Conservation (phyloP, 139 green algal genomes). For the Ulvella scutata region DNA sequence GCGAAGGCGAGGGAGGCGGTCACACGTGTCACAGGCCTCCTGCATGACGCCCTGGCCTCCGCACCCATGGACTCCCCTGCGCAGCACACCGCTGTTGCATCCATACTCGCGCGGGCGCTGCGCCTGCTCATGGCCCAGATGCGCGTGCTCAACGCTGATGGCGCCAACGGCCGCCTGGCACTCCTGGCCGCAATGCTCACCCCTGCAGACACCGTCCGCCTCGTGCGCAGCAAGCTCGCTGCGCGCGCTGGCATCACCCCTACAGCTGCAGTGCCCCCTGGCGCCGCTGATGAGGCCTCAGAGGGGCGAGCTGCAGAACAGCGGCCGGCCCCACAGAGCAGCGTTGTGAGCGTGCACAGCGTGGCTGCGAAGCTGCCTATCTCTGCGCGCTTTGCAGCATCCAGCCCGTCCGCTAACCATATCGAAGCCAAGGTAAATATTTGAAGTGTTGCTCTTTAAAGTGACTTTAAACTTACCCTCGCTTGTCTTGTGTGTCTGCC, state of each 20-base stretch:
- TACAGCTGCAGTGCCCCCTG: too few species aligned
- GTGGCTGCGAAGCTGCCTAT: neutral
- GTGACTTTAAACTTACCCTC: too few species aligned
- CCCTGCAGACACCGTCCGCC: neutral
- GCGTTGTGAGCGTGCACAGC: too few species aligned
- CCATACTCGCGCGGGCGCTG: conserved; percentile 24
- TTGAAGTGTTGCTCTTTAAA: too few species aligned
- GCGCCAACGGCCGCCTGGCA: conserved; percentile 49
- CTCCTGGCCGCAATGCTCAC: conserved; percentile 19
- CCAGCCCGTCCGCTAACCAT: neutral
- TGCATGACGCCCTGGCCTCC: conserved; percentile 9
- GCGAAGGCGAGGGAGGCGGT: conserved; percentile 5
- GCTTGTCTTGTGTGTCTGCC: too few species aligned
- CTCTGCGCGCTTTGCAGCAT: neutral
- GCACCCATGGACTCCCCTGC: neutral
- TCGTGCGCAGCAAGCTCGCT: neutral
- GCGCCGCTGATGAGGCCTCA: neutral
- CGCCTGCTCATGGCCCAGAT: conserved; percentile 47
- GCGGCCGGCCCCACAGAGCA: too few species aligned
- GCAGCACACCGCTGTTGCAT: conserved; percentile 3
- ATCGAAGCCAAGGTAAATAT: neutral
- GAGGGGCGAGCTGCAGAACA: too few species aligned
- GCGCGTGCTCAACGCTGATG: conserved; percentile 57
- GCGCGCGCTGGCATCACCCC: neutral
- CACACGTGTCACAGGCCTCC: neutral